Base-by-base conservation (phyloP, 2,329 filamentous ascomycete species). In the Colletotrichum sp. region DNA sequence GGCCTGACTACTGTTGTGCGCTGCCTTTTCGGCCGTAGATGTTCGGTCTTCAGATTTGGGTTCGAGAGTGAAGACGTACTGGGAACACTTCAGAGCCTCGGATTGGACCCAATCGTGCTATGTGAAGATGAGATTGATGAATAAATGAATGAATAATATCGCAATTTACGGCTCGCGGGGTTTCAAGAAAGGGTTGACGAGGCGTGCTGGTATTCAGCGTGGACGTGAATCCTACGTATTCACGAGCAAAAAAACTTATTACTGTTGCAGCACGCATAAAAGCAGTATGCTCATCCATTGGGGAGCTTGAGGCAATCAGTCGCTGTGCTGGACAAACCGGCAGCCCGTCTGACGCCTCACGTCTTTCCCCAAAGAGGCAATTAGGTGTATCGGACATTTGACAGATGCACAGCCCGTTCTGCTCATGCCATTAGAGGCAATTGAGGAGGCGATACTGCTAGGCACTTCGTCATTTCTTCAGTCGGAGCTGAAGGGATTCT, bases 351-450 rank as follows among this genome's bases (percentile, higher is more conserved):
- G 43, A 52, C 43, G n/a, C 43, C 9, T 48, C 43, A 52, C 10
- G 10, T 13, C 10, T 52, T 21, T 13, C 43, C 43, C 43, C 10
- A 13, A 52, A 52, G 0, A 21, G 43, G 43, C 1, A 7, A 24
- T 52, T 2, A 0, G 43, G 43, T 24, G 43, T 52, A 13, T 52
- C n/a, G 43, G 13, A 13, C 18, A 52, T 21, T 52, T 52, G 43
- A 0, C 43, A 52, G 6, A 4, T 52, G 43, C 43, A 52, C n/a
- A 52, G 43, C 43, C 43, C 10, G n/a, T 4, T 13, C 43, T 1
- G 12, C n/a, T 4, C 0, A 1, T 13, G 13, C 43, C 43, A 52
- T 52, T 0, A 52, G 0, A 2, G 43, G 43, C 1, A 52, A 13
- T 52, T 52, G 12, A 21, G 43, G 4, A 21, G 43, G 2, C 1